Conservation (phyloP, 2,329 filamentous ascomycete genomes). For the Sporothrix mexicana region DNA sequence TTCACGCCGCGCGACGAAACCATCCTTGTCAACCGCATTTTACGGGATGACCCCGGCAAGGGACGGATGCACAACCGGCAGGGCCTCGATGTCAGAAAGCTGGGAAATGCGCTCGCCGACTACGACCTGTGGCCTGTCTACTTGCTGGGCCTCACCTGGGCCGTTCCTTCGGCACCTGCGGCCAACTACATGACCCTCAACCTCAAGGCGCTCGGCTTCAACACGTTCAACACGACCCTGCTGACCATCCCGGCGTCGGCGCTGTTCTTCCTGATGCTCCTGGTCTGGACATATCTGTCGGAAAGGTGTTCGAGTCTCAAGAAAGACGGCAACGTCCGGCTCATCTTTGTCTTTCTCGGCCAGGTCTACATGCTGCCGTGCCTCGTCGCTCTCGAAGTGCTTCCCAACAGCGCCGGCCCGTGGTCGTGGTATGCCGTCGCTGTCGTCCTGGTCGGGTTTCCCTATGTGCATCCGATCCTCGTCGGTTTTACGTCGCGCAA, state of each 20-base stretch:
- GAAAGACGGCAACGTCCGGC: conserved; percentile 48
- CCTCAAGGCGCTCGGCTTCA: conserved; percentile 34
- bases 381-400: conserved; percentile 52
- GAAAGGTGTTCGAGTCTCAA: conserved; percentile 42
- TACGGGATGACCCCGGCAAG: conserved; percentile 63
- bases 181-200: conserved; percentile 35
- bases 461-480: conserved; percentile 52
- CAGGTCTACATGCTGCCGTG: conserved; percentile 60
- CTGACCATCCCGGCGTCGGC: conserved; percentile 39
- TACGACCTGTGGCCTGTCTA: conserved; percentile 38
- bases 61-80: conserved; percentile 65
- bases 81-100: conserved; percentile 52
- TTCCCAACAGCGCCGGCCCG: conserved; percentile 44
- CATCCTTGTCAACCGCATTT: conserved; percentile 63
- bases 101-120: conserved; percentile 30
- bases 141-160: conserved; percentile 34
- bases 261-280: conserved; percentile 50
- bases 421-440: conserved; percentile 57
- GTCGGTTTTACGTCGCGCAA: conserved; percentile 68
- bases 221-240: conserved; percentile 36
- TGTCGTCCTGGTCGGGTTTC: conserved; percentile 54
- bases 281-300: conserved; percentile 55
- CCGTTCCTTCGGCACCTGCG: conserved; percentile 30
- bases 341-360: conserved; percentile 50
- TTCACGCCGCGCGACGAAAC: conserved; percentile 62